Evolutionary conservation across 1,139 yeast species (phyloP), one percentile per base, ranked within the genome.

Genomic region (Scheffersomyces insectosa): DNA sequence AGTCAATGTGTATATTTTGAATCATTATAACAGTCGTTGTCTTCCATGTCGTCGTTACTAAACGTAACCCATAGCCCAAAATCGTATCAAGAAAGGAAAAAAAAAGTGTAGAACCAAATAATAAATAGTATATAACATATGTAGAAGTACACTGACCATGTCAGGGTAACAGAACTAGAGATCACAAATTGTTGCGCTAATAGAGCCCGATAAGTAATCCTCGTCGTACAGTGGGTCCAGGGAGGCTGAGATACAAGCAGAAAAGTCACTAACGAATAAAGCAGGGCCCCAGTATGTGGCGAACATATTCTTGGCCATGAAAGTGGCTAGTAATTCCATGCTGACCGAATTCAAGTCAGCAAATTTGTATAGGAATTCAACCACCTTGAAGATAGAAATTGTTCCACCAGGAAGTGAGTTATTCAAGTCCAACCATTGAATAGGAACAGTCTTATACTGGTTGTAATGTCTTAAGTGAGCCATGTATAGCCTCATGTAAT

Each of bases 231-330:
- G 33, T 3, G 47, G 47, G 28, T 44, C 45, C n/a, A 39, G 20
- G 9, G 47, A 40, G 6, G 43, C 47, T 9, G 29, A 28, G 14
- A 44, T 30, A 36, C 45, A 42, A n/a, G 36, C 40, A 6, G 45
- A 37, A 10, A 44, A 35, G 20, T 44, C 47, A 10, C 32, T 32
- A n/a, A 44, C 47, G 16, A 29, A 42, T 13, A 44, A 39, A n/a
- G 37, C 45, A 32, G 39, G 39, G 6, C 47, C 47, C 47, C 47
- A 44, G 27, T 44, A 33, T 9, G 47, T 42, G 9, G 43, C 45
- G 13, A 44, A 44, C 8, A 38, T 11, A 34, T 39, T 33, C 11
- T 30, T 30, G 8, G 45, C 33, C 33, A 38, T 28, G 28, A 39
- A 44, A 11, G 43, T 13, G 5, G 38, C 36, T 16, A 44, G 33